A percentile compares a stretch with the other conserved stretches of the same genome.
These are phyloP conservation scores for Arachis stenosperma DNA, from an alignment of 306 rosid species.

Conservation along the genomic window DNA sequence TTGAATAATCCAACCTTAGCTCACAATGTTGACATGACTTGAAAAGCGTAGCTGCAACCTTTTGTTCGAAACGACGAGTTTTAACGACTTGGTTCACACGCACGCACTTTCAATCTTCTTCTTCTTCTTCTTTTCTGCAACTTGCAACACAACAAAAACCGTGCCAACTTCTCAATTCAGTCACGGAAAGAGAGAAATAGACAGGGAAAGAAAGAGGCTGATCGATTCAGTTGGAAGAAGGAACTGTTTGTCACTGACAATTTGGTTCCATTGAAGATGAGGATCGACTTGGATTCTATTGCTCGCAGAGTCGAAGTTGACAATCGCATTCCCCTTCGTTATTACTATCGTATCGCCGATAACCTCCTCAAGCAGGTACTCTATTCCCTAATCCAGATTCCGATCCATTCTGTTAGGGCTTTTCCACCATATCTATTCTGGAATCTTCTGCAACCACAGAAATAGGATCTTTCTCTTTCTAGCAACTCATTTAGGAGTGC, in stretches of 20 bases:
- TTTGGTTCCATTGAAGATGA: slow-evolving; percentile 58
- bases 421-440: slow-evolving; percentile 9
- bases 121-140: slow-evolving; percentile 20
- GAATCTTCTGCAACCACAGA: slow-evolving; percentile 19
- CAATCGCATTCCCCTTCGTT: slow-evolving; percentile 75
- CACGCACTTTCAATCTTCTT: slow-evolving; percentile 29
- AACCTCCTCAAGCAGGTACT: slow-evolving; percentile 88
- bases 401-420: slow-evolving; percentile 41
- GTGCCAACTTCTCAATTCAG: background rate
- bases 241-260: slow-evolving; percentile 35
- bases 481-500: background rate
- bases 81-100: slow-evolving; percentile 40
- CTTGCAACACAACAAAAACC: slow-evolving; percentile 23
- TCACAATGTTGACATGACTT: slow-evolving; percentile 32
- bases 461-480: slow-evolving; percentile 1
- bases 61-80: slow-evolving; percentile 50
- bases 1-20: slow-evolving; percentile 10
- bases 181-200: background rate
- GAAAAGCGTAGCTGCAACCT: background rate
- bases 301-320: slow-evolving; percentile 82
- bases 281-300: slow-evolving; percentile 66
- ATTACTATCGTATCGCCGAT: slow-evolving; percentile 92
- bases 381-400: background rate
- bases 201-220: slow-evolving; percentile 17
- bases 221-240: slow-evolving; percentile 11